Evolutionary conservation across 768 basidiomycete species (phyloP).

Genomic region (Sporobolomyces phaffii): DNA sequence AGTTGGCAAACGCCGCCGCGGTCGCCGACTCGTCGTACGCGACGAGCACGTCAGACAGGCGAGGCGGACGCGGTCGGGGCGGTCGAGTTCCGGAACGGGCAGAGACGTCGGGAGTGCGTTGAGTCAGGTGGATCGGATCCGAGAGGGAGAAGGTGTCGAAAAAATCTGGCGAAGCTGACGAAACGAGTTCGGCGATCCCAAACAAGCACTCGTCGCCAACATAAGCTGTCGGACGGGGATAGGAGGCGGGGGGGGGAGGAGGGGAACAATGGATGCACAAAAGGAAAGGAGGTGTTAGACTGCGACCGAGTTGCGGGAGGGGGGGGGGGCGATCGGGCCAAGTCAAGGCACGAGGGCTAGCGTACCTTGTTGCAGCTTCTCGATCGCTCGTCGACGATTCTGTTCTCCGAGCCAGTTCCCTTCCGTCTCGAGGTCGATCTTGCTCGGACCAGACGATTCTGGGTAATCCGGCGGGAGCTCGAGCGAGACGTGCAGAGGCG

Average conservation of each 20-base stretch:
- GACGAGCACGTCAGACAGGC: not conserved
- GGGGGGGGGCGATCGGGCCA: too few species aligned
- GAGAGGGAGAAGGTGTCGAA: constrained; percentile 4
- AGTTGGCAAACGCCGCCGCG: not conserved
- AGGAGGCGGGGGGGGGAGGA: not conserved
- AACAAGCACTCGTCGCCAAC: constrained; percentile 30
- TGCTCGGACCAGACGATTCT: not conserved
- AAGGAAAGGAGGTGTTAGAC: too few species aligned
- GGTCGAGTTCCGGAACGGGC: not conserved
- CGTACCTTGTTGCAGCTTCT: not conserved
- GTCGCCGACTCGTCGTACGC: not conserved
- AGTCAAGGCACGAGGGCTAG: too few species aligned
- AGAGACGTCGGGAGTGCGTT: not conserved
- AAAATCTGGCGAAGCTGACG: constrained; percentile 5
- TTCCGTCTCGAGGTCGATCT: not conserved
- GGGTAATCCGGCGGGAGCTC: constrained; percentile 10
- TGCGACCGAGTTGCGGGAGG: too few species aligned
- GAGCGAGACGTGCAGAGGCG: constrained; percentile 2
- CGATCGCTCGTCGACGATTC: not conserved
- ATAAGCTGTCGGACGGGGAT: constrained; percentile 4
- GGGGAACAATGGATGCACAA: too few species aligned
- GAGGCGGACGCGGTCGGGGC: not conserved
- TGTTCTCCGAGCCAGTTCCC: not conserved
- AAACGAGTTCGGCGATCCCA: constrained; percentile 13
- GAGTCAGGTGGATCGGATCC: not conserved